Evolutionary conservation across 345 rosid species (phyloP).

Genomic region (Trapa bicornis): DNA sequence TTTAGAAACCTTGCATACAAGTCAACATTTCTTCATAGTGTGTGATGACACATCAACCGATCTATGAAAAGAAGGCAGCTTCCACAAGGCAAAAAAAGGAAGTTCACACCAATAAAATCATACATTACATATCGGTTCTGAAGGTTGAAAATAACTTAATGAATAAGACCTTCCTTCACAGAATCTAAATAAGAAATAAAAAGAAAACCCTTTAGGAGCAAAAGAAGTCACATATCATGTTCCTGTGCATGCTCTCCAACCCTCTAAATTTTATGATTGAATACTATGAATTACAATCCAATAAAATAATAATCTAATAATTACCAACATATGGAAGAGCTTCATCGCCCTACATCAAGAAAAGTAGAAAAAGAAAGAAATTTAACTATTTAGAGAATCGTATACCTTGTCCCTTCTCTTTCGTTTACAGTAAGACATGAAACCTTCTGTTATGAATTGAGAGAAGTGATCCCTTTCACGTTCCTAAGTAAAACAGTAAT

Average conservation of each 20-base stretch:
- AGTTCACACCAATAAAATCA: neutral
- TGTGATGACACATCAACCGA: neutral
- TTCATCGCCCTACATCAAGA: neutral
- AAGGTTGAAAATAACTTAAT: neutral
- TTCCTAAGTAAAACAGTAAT: constrained; percentile 35
- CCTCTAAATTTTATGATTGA: neutral
- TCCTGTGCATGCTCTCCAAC: neutral
- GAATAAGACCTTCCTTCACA: neutral
- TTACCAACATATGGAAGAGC: neutral
- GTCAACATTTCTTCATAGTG: neutral
- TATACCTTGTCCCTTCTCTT: constrained; percentile 97
- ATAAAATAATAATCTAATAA: neutral
- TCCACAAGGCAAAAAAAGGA: neutral
- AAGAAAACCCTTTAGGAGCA: neutral
- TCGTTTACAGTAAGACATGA: constrained; percentile 86
- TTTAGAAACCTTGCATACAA: neutral
- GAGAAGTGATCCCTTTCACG: constrained; percentile 96
- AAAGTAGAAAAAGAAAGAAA: neutral
- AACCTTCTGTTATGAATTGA: constrained; percentile 89
- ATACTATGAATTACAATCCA: neutral
- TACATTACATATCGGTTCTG: neutral
- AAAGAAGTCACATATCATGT: no score
- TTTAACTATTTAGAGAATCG: neutral
- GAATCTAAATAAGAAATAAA: neutral
- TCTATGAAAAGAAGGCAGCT: neutral